A percentile compares a stretch with the other conserved stretches of the same genome.
Evolutionary conservation across 768 basidiomycete genomes (phyloP).

Genomic region (Polyporus arcularius): DNA sequence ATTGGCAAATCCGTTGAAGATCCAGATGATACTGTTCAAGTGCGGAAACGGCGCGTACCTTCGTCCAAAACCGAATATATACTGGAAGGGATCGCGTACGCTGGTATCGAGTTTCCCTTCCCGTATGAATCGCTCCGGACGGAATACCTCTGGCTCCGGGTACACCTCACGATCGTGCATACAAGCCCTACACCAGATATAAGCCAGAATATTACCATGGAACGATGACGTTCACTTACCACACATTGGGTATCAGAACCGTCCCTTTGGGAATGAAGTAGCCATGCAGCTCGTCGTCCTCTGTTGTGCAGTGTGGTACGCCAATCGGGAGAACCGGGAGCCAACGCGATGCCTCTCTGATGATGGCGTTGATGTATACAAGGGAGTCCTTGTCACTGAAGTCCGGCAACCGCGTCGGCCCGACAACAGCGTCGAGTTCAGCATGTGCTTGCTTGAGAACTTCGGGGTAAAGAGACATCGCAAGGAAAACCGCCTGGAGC

Average conservation of each 20-base stretch:
- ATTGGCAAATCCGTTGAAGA: background rate
- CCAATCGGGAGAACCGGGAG: constrained; percentile 13
- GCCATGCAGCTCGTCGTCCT: constrained; percentile 11
- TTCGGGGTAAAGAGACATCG: constrained; percentile 22
- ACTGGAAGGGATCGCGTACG: constrained; percentile 3
- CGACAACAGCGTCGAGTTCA: constrained; percentile 28
- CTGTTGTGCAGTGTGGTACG: constrained; percentile 22
- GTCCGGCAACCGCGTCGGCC: constrained; percentile 21
- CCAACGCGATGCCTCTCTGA: constrained; percentile 24
- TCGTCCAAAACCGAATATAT: constrained; percentile 15
- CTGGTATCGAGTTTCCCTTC: constrained; percentile 2
- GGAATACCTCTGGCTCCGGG: constrained; percentile 6
- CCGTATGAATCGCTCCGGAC: constrained; percentile 10
- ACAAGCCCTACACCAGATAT: background rate
- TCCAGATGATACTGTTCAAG: background rate
- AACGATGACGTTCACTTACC: background rate
- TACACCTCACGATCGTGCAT: constrained; percentile 11
- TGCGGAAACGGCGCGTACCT: background rate
- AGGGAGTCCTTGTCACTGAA: constrained; percentile 17
- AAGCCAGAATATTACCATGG: background rate
- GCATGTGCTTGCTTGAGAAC: constrained; percentile 25
- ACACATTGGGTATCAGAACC: constrained; percentile 1
- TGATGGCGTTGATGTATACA: constrained; percentile 25
- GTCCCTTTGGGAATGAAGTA: constrained; percentile 5
- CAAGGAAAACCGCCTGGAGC: constrained; percentile 14